Evolutionary conservation across 1,284 basidiomycete species (phyloP).

Genomic region (Sparassis latifolia): DNA sequence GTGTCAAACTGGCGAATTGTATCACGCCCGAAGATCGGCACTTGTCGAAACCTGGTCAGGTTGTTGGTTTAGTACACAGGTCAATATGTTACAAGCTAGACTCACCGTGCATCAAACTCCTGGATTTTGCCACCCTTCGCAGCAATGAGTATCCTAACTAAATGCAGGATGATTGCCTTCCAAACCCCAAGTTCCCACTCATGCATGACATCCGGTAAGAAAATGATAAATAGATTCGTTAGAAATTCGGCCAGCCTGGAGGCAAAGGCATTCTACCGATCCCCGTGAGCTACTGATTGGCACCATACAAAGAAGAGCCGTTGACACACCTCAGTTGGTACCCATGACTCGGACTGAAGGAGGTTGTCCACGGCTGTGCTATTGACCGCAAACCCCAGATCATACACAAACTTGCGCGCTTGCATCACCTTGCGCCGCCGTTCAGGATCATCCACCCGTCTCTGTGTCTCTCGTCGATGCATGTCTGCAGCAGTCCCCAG

Average conservation of each 20-base stretch:
- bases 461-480: background rate
- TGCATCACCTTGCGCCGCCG: background rate
- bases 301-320: background rate
- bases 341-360: conserved; percentile 10
- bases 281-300: background rate
- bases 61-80: too few species aligned
- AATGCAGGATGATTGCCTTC: conserved; percentile 28
- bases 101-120: too few species aligned
- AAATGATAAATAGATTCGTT: conserved; percentile 20
- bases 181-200: conserved; percentile 32
- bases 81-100: too few species aligned
- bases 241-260: conserved; percentile 13
- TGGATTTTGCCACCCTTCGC: too few species aligned
- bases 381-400: conserved; percentile 9
- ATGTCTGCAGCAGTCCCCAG: conserved; percentile 6
- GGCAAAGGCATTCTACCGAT: conserved; percentile 26
- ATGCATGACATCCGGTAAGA: conserved; percentile 29
- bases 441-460: conserved; percentile 1
- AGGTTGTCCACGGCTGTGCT: conserved; percentile 5
- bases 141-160: conserved; percentile 29
- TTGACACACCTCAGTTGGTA: conserved; percentile 5
- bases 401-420: conserved; percentile 12
- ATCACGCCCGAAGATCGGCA: conserved; percentile 17
- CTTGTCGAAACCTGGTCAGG: conserved; percentile 17
- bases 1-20: conserved; percentile 18